Base-by-base conservation (phyloP, 2,329 filamentous ascomycete species). In the Aspergillus fumigatiaffinis region DNA sequence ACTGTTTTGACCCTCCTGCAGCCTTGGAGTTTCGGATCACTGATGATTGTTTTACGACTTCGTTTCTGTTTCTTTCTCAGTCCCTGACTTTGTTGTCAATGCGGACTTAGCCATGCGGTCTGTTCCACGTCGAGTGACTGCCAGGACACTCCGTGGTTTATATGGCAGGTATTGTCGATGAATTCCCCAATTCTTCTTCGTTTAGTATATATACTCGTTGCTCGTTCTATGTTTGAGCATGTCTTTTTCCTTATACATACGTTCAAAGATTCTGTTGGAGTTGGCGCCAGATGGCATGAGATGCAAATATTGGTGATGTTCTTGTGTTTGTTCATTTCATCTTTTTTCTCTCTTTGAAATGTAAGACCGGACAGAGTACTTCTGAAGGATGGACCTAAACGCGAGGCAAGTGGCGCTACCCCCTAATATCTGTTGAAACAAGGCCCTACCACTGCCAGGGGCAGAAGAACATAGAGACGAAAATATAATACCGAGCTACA, bases 51-150 rank as follows among this genome's bases (percentile, higher is more conserved):
- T 49, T 56, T 50, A 51, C 25, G 41, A 35, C 59, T 58, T 55
- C 55, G 51, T 49, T 57, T 55, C 57, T 63, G 60, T 57, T 53
- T 35, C 55, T 59, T 56, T 56, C 38, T 23, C 55, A 50, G 50
- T 50, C 54, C 26, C 54, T 55, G 44, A 29, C 21, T 50, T 38
- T 44, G 38, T 50, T 57, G 32, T 54, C 42, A 50, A 47, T 38
- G 51, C 38, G 32, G 32, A 38, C 32, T 38, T 38, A 17, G 32
- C 32, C 32, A 38, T 17, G 14, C 12, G 32, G 32, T 14, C 17
- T 17, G 32, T 38, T 17, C 14, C 32, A 38, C 14, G 14, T n/a
- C 5, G 17, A 38, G 14, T 35, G 14, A 17, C 14, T 35, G 32
- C 12, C 32, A 14, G 5, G 32, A 17, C 32, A 14, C 14, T 38